Base-by-base conservation (phyloP, 179 eudicot species). In the Camellia oleifera region DNA sequence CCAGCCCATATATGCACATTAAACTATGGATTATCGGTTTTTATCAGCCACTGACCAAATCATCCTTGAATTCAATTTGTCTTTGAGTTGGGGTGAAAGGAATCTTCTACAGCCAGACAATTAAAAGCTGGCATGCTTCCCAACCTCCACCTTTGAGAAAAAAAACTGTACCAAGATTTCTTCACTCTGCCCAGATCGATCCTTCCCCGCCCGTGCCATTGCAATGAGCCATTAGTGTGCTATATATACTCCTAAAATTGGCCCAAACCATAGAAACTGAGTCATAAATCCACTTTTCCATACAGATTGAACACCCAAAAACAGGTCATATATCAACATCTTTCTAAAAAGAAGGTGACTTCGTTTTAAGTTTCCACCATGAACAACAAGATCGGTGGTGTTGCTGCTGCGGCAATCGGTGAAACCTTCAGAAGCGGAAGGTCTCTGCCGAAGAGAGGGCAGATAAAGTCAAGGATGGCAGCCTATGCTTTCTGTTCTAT, bases 391-490 rank as follows among this genome's bases (percentile, higher is more conserved):
- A 81, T 82, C 64, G 52, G 81, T 26, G 44, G 76, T 68, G 77
- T 72, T 66, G 74, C 84, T 57, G 84, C 79, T 66, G 79, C 81
- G 26, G 83, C 76, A 26, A 52, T 78, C 23, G 74, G 81, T 7
- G 69, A 74, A 75, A 80, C 88, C 65, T 87, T 72, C 61, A 60
- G 78, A 26, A 26, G 32, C 32, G 32, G 32, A 26, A 26, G 32
- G 32, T 83, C 84, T 20, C 74, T 88, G 53, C 96, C 93, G 23
- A 87, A 84, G 80, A 86, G 92, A 82, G 94, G 97, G 53, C 90
- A 89, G 52, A 80, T 89, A 17, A 90, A 88, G 87, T 86, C 82
- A 17, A 90, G 88, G 63, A 92, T 92, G 69, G 90, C 87, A 72
- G 80, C 87, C 18, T 83, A 78, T 77, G 89, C 86, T 78, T 67